Conservation (phyloP, 2,329 filamentous ascomycete genomes). For the Tolypocladium sp. region DNA sequence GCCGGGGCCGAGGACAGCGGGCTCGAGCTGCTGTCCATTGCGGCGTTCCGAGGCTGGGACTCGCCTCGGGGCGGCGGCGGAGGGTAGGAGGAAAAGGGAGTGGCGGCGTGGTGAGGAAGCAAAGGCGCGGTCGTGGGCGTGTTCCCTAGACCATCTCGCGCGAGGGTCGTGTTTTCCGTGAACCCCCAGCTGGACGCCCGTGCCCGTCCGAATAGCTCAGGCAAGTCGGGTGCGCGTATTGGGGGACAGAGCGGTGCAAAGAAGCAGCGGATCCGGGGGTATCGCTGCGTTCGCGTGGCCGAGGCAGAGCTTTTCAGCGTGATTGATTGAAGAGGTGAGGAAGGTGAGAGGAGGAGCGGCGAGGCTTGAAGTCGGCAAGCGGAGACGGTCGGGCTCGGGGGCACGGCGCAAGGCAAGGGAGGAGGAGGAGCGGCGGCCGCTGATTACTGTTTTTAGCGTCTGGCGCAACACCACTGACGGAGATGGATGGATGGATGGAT, state of each 20-base stretch:
- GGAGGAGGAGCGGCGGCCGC: not conserved
- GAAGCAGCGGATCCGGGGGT: not conserved
- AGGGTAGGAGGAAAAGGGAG: not conserved
- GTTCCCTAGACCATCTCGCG: not conserved
- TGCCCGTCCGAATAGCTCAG: not conserved
- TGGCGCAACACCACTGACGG: too few species aligned
- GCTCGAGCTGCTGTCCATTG: constrained; percentile 15
- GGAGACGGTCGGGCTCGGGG: not conserved
- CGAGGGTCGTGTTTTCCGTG: not conserved
- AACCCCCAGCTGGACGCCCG: not conserved
- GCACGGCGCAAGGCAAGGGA: not conserved
- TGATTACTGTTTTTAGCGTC: not conserved
- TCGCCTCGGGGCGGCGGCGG: not conserved
- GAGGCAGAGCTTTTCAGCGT: not conserved
- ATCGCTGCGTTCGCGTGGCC: not conserved
- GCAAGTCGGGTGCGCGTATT: not conserved
- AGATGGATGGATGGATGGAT: too few species aligned
- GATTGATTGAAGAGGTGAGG: not conserved
- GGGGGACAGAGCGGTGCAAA: not conserved
- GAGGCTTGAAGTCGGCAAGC: not conserved
- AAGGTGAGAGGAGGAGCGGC: not conserved
- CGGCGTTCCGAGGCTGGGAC: not conserved
- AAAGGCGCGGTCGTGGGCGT: not conserved
- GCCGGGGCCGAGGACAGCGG: constrained; percentile 21
- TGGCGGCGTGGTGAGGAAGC: not conserved